These are phyloP conservation scores for Flaveria linearis DNA, from an alignment of 129 eudicot species.

Conservation along the genomic window DNA sequence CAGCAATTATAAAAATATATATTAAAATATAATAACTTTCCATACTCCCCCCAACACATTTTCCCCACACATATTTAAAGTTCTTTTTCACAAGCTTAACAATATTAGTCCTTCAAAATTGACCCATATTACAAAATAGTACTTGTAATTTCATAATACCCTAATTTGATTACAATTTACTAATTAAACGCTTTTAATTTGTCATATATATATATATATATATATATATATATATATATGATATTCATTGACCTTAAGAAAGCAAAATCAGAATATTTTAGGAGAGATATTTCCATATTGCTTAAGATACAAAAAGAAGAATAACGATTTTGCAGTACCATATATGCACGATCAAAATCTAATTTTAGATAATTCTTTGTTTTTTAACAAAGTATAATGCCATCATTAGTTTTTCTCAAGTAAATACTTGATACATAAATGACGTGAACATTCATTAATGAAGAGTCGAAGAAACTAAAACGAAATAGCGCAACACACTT, in stretches of 20 bases:
- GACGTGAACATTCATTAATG: background rate
- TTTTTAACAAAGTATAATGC: background rate
- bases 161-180: background rate
- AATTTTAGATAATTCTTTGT: no score
- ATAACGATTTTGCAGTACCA: no score
- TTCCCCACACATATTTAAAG: slow-evolving; percentile 46
- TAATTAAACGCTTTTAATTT: background rate
- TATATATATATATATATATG: no score
- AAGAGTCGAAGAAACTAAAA: background rate
- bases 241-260: background rate
- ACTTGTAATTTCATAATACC: background rate
- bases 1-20: background rate
- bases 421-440: no score
- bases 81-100: background rate
- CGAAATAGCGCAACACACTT: background rate
- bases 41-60: slow-evolving; percentile 25
- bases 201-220: no score
- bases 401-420: background rate
- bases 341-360: no score
- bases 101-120: background rate
- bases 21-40: slow-evolving; percentile 6
- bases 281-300: background rate
- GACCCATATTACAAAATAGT: background rate
- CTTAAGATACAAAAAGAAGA: no score
- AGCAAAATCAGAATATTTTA: background rate